Evolutionary conservation across 2,329 filamentous ascomycete genomes (phyloP).

Genomic region (Phaeophleospora eucalypticola): DNA sequence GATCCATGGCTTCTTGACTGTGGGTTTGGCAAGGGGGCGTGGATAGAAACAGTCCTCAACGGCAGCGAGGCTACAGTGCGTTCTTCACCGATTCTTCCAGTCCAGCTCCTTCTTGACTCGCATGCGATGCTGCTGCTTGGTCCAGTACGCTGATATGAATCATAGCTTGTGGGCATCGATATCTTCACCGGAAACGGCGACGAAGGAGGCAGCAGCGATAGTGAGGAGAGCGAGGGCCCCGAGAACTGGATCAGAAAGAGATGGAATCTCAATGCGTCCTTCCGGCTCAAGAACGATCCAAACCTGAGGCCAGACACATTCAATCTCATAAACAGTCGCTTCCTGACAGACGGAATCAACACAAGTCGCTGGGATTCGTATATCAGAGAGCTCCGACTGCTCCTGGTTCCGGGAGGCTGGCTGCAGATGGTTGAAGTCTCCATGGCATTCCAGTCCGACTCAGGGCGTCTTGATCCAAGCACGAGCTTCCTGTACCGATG

Average conservation of each 20-base stretch:
- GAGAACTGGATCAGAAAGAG: slow-evolving; percentile 27
- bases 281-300: slow-evolving; percentile 19
- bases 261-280: slow-evolving; percentile 35
- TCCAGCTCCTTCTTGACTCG: not conserved
- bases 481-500: slow-evolving; percentile 22
- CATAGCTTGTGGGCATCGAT: slow-evolving; percentile 31
- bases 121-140: not conserved
- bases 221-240: slow-evolving; percentile 19
- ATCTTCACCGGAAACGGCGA: slow-evolving; percentile 28
- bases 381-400: slow-evolving; percentile 67
- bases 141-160: not conserved
- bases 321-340: slow-evolving; percentile 76
- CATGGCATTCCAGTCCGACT: slow-evolving; percentile 78
- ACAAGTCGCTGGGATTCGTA: slow-evolving; percentile 69
- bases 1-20: slow-evolving; percentile 30
- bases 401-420: slow-evolving; percentile 75
- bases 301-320: slow-evolving; percentile 52
- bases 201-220: slow-evolving; percentile 21
- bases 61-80: slow-evolving; percentile 10
- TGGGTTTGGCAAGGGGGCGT: slow-evolving; percentile 32
- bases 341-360: slow-evolving; percentile 69
- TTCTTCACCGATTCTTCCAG: not conserved
- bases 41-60: slow-evolving; percentile 36
- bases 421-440: slow-evolving; percentile 86
- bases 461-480: slow-evolving; percentile 26